These are phyloP conservation scores for Colletotrichum nymphaeae DNA, from an alignment of 2,329 filamentous ascomycete genomes.

Conservation along the genomic window DNA sequence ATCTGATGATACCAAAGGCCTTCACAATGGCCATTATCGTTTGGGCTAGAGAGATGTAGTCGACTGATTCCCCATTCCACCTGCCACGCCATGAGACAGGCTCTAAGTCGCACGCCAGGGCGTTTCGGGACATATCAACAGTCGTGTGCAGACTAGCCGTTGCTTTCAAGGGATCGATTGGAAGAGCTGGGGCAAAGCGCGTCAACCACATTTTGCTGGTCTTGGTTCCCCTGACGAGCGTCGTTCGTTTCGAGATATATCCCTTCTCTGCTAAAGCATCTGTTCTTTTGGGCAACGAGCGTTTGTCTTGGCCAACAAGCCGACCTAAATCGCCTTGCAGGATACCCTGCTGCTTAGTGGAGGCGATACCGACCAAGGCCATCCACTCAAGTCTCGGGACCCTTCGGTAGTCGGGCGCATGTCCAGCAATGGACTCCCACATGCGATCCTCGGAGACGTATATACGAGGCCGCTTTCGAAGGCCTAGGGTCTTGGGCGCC, in stretches of 20 bases:
- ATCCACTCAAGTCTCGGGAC: slow-evolving; percentile 70
- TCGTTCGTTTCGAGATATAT: slow-evolving; percentile 71
- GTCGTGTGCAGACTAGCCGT: slow-evolving; percentile 9
- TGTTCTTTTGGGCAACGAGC: slow-evolving; percentile 71
- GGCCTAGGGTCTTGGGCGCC: background rate
- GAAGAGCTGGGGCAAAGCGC: slow-evolving; percentile 61
- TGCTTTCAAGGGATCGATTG: slow-evolving; percentile 41
- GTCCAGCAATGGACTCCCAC: slow-evolving; percentile 70
- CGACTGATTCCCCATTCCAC: slow-evolving; percentile 70
- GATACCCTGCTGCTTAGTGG: slow-evolving; percentile 64
- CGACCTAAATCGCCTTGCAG: slow-evolving; percentile 70
- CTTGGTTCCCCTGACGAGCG: slow-evolving; percentile 67
- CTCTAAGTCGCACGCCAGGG: slow-evolving; percentile 53
- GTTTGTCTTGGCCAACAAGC: slow-evolving; percentile 70
- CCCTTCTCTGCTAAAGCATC: slow-evolving; percentile 69
- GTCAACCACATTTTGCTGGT: slow-evolving; percentile 73
- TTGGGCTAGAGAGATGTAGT: slow-evolving; percentile 67
- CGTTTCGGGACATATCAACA: slow-evolving; percentile 42
- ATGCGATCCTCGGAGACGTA: slow-evolving; percentile 66
- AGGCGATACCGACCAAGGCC: slow-evolving; percentile 67
- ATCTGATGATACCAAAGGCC: slow-evolving; percentile 68
- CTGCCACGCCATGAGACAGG: slow-evolving; percentile 66
- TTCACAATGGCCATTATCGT: slow-evolving; percentile 68
- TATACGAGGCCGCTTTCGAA: slow-evolving; percentile 46
- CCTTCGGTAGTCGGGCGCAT: slow-evolving; percentile 68